Conservation (phyloP, 2,329 filamentous ascomycete genomes). For the Ophiocordyceps camponoti-floridani region DNA sequence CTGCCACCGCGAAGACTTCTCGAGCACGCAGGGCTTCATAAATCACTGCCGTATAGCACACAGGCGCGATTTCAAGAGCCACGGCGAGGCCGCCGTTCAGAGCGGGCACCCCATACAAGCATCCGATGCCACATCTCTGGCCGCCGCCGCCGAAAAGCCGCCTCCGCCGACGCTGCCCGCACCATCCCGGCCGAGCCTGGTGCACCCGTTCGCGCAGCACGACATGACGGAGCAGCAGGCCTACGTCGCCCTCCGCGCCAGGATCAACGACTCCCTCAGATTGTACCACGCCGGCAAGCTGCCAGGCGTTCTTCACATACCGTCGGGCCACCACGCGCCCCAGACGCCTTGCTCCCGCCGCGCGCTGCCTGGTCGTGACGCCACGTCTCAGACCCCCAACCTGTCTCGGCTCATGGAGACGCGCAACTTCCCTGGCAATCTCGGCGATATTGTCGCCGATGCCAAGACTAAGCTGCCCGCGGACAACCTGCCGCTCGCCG, state of each 20-base stretch:
- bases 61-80: constrained; percentile 82
- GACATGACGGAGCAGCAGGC: constrained; percentile 36
- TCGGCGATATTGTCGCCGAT: constrained; percentile 38
- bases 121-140: constrained; percentile 5
- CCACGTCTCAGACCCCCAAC: constrained; percentile 43
- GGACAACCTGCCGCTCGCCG: constrained; percentile 31
- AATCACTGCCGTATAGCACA: constrained; percentile 97
- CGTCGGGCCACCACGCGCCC: constrained; percentile 12
- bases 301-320: constrained; percentile 27
- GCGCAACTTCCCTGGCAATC: constrained; percentile 41
- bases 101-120: constrained; percentile 67
- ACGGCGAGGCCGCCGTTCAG: constrained; percentile 79
- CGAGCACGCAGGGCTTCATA: constrained; percentile 96
- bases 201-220: constrained; percentile 16
- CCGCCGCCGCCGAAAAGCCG: constrained; percentile 10
- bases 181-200: constrained; percentile 5
- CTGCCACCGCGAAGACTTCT: constrained; percentile 81
- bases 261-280: constrained; percentile 35
- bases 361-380: constrained; percentile 20
- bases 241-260: constrained; percentile 28
- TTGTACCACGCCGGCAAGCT: constrained; percentile 33
- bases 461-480: constrained; percentile 35
- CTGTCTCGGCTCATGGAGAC: constrained; percentile 47
- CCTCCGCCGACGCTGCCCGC: constrained; percentile 1
- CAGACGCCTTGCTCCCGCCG: neutral